Evolutionary conservation across 371 early-diverging fungal genomes (phyloP).

Genomic region (Apophysomyces ossiformis): DNA sequence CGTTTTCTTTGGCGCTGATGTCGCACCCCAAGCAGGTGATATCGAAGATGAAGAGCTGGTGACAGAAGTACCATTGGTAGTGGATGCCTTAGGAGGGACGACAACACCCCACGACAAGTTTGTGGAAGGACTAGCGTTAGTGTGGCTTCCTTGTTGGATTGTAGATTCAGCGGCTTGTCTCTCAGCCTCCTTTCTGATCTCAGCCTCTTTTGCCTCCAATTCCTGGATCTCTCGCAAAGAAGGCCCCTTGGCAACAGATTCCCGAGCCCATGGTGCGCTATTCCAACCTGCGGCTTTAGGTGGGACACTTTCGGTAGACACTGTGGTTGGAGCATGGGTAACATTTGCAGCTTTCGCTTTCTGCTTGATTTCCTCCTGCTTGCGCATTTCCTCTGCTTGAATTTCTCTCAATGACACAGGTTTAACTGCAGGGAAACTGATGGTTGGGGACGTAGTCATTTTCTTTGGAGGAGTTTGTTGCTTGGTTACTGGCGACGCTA

Average conservation of each 20-base stretch:
- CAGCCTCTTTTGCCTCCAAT: constrained; percentile 63
- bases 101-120: constrained; percentile 52
- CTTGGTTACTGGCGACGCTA: background rate
- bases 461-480: background rate
- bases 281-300: constrained; percentile 22
- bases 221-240: constrained; percentile 71
- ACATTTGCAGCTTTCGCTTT: constrained; percentile 6
- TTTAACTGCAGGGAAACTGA: constrained; percentile 22
- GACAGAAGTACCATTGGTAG: constrained; percentile 15
- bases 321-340: constrained; percentile 2
- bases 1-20: constrained; percentile 69
- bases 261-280: constrained; percentile 47
- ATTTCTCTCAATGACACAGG: constrained; percentile 53
- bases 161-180: constrained; percentile 30
- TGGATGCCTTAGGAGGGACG: constrained; percentile 21
- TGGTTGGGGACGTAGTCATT: background rate
- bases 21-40: constrained; percentile 61
- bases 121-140: constrained; percentile 20
- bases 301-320: background rate
- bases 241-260: constrained; percentile 41
- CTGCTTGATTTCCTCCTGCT: constrained; percentile 41
- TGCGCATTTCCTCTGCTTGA: constrained; percentile 51
- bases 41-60: constrained; percentile 28
- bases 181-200: constrained; percentile 42
- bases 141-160: background rate